Evolutionary conservation across 768 basidiomycete genomes (phyloP).

Genomic region (Mycena amicta): DNA sequence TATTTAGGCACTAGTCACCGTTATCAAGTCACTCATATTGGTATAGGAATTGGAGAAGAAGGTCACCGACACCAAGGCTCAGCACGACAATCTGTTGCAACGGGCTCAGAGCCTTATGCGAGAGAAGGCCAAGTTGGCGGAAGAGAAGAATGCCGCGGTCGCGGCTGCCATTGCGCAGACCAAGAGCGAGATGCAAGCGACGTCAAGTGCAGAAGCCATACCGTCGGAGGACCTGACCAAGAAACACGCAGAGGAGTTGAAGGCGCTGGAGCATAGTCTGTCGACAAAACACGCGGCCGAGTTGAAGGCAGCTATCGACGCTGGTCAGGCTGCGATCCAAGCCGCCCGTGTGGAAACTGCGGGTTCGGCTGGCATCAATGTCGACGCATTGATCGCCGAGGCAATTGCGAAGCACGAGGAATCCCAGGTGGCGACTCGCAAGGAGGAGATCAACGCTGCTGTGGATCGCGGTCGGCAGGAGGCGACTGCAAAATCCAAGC

Average conservation of each 20-base stretch:
- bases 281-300: slow-evolving; percentile 54
- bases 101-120: slow-evolving; percentile 57
- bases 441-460: slow-evolving; percentile 62
- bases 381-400: slow-evolving; percentile 51
- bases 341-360: slow-evolving; percentile 34
- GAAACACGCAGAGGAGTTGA: slow-evolving; percentile 63
- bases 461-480: slow-evolving; percentile 73
- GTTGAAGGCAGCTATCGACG: slow-evolving; percentile 42
- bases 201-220: slow-evolving; percentile 21
- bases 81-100: slow-evolving; percentile 64
- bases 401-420: slow-evolving; percentile 54
- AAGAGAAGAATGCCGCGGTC: slow-evolving; percentile 52
- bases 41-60: slow-evolving; percentile 44
- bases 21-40: slow-evolving; percentile 5
- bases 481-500: slow-evolving; percentile 56
- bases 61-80: slow-evolving; percentile 37
- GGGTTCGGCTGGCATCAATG: slow-evolving; percentile 42
- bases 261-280: slow-evolving; percentile 55
- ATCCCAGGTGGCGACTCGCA: slow-evolving; percentile 47
- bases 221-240: slow-evolving; percentile 46
- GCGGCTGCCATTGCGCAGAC: slow-evolving; percentile 60
- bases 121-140: slow-evolving; percentile 42
- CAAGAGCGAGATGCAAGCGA: slow-evolving; percentile 45
- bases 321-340: slow-evolving; percentile 44
- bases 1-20: slow-evolving; percentile 23